phyloP scores from a whole-genome alignment of 192 early-diverging fungal species.

The Obelidium mucronatum region DNA sequence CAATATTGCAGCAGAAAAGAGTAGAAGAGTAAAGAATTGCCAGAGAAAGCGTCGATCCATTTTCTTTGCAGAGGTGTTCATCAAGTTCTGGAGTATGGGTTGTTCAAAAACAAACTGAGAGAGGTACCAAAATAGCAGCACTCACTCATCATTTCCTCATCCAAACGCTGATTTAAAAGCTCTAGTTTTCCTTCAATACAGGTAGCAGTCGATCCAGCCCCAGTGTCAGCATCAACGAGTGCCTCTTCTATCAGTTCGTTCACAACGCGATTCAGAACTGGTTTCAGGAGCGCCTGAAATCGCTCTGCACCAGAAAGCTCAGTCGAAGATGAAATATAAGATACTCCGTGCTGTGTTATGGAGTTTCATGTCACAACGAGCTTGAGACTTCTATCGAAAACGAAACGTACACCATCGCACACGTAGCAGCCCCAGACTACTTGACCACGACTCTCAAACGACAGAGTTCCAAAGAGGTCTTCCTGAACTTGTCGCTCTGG shows the following conservation, averaged over 20 bases:
- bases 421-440: not conserved
- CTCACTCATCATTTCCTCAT: not conserved
- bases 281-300: constrained; percentile 12
- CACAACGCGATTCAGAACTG: not conserved
- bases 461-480: not conserved
- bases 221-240: not conserved
- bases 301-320: constrained; percentile 17
- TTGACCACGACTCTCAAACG: not conserved
- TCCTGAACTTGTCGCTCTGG: not conserved
- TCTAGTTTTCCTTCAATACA: not conserved
- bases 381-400: not conserved
- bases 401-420: constrained; percentile 16
- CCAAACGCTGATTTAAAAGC: not conserved
- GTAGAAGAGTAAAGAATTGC: not conserved
- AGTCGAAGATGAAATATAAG: not conserved
- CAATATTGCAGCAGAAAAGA: constrained; percentile 23
- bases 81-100: not conserved
- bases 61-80: constrained; percentile 28
- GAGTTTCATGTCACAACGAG: not conserved
- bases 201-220: not conserved
- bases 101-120: too few species aligned
- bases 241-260: not conserved
- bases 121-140: too few species aligned
- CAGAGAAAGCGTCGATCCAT: constrained; percentile 18
- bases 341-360: constrained; percentile 17